Evolutionary conservation across 805 yeast genomes (phyloP).

Genomic region (Barnettozyma wickerhamii): DNA sequence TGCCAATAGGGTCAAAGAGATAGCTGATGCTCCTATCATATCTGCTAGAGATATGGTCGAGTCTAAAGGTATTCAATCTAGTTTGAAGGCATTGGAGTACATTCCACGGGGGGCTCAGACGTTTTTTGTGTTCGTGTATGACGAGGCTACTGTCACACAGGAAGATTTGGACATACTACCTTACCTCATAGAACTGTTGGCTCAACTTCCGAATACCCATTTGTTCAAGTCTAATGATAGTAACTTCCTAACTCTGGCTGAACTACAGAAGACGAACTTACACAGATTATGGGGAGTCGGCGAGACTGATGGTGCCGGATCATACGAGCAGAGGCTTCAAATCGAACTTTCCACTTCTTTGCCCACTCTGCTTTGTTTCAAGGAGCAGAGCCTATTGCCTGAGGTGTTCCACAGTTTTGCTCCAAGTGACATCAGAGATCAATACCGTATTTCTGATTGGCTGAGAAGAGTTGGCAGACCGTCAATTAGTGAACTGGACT

Average conservation of each 20-base stretch:
- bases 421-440: constrained; percentile 57
- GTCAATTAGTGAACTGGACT: constrained; percentile 45
- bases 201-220: constrained; percentile 52
- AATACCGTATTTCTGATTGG: constrained; percentile 44
- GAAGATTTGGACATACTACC: constrained; percentile 65
- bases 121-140: constrained; percentile 51
- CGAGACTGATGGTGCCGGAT: constrained; percentile 29
- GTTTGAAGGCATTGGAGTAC: neutral
- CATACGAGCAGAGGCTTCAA: constrained; percentile 42
- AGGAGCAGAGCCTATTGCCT: constrained; percentile 50
- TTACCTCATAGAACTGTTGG: constrained; percentile 54
- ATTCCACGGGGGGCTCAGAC: constrained; percentile 34
- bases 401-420: constrained; percentile 56
- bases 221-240: constrained; percentile 49
- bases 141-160: constrained; percentile 42
- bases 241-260: constrained; percentile 33
- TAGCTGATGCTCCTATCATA: constrained; percentile 35
- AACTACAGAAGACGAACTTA: constrained; percentile 34
- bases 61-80: neutral
- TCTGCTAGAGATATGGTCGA: constrained; percentile 18
- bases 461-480: constrained; percentile 44
- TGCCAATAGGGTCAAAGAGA: constrained; percentile 43
- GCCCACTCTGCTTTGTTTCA: constrained; percentile 61
- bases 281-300: constrained; percentile 33
- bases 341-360: constrained; percentile 51